Evolutionary conservation across 2,329 filamentous ascomycete species (phyloP).

Genomic region (Dactylonectria macrodidyma): DNA sequence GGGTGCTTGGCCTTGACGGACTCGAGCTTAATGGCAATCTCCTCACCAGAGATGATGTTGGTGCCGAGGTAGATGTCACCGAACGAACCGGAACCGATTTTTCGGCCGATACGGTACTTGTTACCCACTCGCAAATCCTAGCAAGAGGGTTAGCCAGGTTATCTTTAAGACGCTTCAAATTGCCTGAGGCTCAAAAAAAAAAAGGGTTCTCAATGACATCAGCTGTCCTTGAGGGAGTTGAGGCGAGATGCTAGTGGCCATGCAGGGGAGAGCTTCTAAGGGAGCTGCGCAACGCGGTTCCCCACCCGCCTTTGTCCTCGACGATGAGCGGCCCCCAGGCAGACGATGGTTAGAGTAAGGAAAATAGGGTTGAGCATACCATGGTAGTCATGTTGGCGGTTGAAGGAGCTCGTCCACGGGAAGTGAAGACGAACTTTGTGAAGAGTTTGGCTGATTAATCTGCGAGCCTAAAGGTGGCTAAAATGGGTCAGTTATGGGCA

Average conservation of each 20-base stretch:
- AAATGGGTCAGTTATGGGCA: slow-evolving; percentile 36
- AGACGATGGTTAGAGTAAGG: background rate
- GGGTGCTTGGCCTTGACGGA: slow-evolving; percentile 99
- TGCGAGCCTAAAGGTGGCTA: slow-evolving; percentile 43
- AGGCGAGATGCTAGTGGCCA: background rate
- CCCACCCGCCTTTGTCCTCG: background rate
- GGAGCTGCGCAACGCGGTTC: background rate
- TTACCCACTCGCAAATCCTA: slow-evolving; percentile 99
- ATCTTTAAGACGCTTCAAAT: background rate
- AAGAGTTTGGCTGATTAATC: slow-evolving; percentile 28
- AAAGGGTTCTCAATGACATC: slow-evolving; percentile 5
- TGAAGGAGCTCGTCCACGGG: slow-evolving; percentile 41
- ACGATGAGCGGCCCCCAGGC: background rate
- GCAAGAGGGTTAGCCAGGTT: slow-evolving; percentile 36
- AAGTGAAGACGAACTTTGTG: slow-evolving; percentile 36
- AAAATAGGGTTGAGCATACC: slow-evolving; percentile 54
- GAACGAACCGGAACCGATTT: slow-evolving; percentile 98
- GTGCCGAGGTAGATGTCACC: slow-evolving; percentile 99
- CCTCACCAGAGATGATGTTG: slow-evolving; percentile 99
- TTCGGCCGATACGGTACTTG: slow-evolving; percentile 99
- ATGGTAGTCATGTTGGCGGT: slow-evolving; percentile 65
- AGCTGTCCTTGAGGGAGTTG: background rate
- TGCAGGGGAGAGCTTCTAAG: background rate
- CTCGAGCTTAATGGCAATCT: slow-evolving; percentile 99
- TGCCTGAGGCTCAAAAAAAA: background rate